Conservation (phyloP, 495 filamentous ascomycete genomes). For the Podospora australis region DNA sequence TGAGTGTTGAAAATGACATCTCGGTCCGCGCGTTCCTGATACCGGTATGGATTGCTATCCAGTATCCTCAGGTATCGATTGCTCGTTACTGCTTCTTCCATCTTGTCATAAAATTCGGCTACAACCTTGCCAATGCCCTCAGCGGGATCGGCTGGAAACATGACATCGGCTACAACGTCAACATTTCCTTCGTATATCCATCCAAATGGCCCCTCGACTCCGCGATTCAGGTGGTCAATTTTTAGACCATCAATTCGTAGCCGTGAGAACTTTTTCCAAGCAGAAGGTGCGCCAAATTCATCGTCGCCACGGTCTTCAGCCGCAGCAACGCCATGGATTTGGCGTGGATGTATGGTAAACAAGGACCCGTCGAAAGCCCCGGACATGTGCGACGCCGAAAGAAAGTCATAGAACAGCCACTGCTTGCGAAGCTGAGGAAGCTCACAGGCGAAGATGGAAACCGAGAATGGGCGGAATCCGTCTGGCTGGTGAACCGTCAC, state of each 20-base stretch:
- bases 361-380: constrained; percentile 92
- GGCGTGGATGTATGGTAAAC: constrained; percentile 93
- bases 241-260: constrained; percentile 87
- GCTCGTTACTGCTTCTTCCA: constrained; percentile 84
- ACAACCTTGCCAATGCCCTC: constrained; percentile 87
- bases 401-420: constrained; percentile 95
- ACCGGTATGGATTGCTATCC: constrained; percentile 24
- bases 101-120: constrained; percentile 85
- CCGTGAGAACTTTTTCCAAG: constrained; percentile 90
- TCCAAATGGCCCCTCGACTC: constrained; percentile 87
- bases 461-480: constrained; percentile 84
- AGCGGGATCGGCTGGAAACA: constrained; percentile 81
- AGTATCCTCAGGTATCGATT: constrained; percentile 52
- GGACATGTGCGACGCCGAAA: constrained; percentile 92
- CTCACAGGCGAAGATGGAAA: constrained; percentile 93
- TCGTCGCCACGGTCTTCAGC: constrained; percentile 41
- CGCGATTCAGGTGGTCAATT: constrained; percentile 93
- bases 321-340: constrained; percentile 62
- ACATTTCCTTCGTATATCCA: constrained; percentile 97
- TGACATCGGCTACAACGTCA: constrained; percentile 91
- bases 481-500: constrained; percentile 87
- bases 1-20: constrained; percentile 22
- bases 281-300: constrained; percentile 36
- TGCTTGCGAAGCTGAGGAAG: constrained; percentile 89
- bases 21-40: constrained; percentile 18